Conservation (phyloP, 2,329 filamentous ascomycete species). For the Cercospora citrullina region DNA sequence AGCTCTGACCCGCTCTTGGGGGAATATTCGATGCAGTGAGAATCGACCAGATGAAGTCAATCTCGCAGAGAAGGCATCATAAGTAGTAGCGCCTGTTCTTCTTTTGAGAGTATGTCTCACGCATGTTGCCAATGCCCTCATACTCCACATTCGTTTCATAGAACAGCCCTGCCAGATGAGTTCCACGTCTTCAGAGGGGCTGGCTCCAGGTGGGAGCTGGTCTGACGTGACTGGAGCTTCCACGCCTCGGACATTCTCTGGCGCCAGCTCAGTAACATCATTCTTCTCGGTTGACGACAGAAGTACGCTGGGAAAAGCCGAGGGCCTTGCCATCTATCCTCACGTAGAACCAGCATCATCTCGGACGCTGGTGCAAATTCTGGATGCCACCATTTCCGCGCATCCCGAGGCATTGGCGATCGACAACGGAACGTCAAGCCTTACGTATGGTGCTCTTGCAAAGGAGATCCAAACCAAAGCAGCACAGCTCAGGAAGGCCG, state of each 20-base stretch:
- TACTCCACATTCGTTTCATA: not conserved
- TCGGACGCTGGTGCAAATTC: slow-evolving; percentile 3
- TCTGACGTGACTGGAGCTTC: not conserved
- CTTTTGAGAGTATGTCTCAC: not conserved
- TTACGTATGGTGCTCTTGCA: slow-evolving; percentile 7
- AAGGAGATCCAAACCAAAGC: not conserved
- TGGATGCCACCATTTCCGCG: not conserved
- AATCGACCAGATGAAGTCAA: not conserved
- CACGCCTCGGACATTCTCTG: not conserved
- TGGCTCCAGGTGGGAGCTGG: not conserved
- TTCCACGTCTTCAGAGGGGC: not conserved
- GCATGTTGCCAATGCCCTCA: not conserved
- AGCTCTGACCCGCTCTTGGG: not conserved
- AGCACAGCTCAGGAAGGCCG: not conserved
- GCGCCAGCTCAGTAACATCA: not conserved
- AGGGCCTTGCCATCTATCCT: slow-evolving; percentile 4
- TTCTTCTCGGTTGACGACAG: not conserved
- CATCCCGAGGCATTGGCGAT: slow-evolving; percentile 21
- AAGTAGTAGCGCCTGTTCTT: not conserved
- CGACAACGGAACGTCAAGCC: slow-evolving; percentile 8
- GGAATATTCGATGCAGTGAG: not conserved
- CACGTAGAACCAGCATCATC: not conserved
- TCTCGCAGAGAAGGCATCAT: not conserved
- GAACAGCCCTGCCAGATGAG: not conserved
- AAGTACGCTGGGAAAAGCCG: not conserved